Percentiles rank a stretch among this genome's conserved stretches.
Conservation (phyloP, 306 rosid genomes). For the Cyamopsis tetragonoloba region DNA sequence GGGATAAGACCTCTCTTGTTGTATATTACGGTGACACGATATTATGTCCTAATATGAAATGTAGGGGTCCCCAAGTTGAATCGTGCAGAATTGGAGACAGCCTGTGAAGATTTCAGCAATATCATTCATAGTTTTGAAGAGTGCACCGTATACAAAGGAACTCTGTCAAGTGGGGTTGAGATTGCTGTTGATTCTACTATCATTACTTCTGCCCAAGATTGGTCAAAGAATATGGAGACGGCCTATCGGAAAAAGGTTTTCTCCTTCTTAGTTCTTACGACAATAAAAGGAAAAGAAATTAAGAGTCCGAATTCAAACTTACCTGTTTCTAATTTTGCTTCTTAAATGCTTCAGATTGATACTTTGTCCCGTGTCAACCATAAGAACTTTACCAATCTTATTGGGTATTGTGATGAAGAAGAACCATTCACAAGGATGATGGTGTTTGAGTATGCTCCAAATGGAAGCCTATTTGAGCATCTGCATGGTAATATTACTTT, state of each 20-base stretch:
- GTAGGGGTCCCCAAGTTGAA: conserved; percentile 94
- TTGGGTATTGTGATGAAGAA: conserved; percentile 94
- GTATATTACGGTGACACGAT: background rate
- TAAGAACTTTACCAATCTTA: conserved; percentile 86
- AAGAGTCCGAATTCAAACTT: background rate
- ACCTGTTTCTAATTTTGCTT: conserved; percentile 14
- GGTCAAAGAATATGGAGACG: conserved; percentile 71
- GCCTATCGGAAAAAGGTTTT: conserved; percentile 70
- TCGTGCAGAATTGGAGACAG: conserved; percentile 73
- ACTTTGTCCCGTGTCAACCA: conserved; percentile 81
- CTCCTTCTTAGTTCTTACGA: conserved; percentile 22
- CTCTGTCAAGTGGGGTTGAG: conserved; percentile 94
- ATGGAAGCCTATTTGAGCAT: conserved; percentile 79
- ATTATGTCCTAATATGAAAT: conserved; percentile 24
- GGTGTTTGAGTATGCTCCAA: conserved; percentile 99
- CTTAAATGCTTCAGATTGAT: conserved; percentile 55
- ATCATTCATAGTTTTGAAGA: conserved; percentile 55
- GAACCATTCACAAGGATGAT: conserved; percentile 88
- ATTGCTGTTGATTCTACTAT: conserved; percentile 82
- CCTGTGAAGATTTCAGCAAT: conserved; percentile 99
- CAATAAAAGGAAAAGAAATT: background rate
- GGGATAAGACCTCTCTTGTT: too few species aligned
- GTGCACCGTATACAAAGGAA: conserved; percentile 81
- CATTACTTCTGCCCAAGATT: conserved; percentile 50
- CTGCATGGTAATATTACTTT: conserved; percentile 59